phyloP scores from a whole-genome alignment of 768 basidiomycete genomes.

The Suillus plorans region DNA sequence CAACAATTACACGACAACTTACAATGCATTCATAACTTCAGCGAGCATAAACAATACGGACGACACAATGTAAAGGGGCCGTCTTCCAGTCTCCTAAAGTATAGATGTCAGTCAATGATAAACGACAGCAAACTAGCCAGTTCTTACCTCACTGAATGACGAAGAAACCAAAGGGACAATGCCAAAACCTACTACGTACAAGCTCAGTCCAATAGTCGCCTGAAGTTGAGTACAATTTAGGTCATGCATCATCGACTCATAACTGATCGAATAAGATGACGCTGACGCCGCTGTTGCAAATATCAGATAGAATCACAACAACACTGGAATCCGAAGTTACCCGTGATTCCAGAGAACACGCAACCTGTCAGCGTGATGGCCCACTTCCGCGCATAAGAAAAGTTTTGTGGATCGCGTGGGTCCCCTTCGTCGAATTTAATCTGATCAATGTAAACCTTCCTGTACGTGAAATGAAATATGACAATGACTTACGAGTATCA shows the following conservation, averaged over 20 bases:
- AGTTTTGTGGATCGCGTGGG: conserved; percentile 34
- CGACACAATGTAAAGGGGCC: conserved; percentile 55
- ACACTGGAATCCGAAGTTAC: conserved; percentile 4
- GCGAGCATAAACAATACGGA: conserved; percentile 47
- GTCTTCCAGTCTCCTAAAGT: conserved; percentile 57
- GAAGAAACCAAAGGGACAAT: conserved; percentile 58
- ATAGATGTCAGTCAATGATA: background rate
- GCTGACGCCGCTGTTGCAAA: conserved; percentile 40
- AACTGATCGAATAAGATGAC: conserved; percentile 51
- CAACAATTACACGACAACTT: conserved; percentile 5
- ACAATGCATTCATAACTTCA: conserved; percentile 38
- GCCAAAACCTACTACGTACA: conserved; percentile 58
- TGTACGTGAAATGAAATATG: background rate
- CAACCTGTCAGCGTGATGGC: conserved; percentile 22
- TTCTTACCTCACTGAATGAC: conserved; percentile 56
- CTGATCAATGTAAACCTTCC: conserved; percentile 15
- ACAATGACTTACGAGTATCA: conserved; percentile 15
- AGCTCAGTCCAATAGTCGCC: conserved; percentile 43
- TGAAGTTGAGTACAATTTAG: conserved; percentile 41
- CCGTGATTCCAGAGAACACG: conserved; percentile 18
- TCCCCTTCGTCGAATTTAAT: conserved; percentile 36
- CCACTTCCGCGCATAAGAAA: conserved; percentile 36
- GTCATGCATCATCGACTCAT: conserved; percentile 48
- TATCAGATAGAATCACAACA: conserved; percentile 1
- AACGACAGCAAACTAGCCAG: background rate